These are phyloP conservation scores for Monoraphidium neglectum DNA, from an alignment of 139 green algal species.

Conservation along the genomic window DNA sequence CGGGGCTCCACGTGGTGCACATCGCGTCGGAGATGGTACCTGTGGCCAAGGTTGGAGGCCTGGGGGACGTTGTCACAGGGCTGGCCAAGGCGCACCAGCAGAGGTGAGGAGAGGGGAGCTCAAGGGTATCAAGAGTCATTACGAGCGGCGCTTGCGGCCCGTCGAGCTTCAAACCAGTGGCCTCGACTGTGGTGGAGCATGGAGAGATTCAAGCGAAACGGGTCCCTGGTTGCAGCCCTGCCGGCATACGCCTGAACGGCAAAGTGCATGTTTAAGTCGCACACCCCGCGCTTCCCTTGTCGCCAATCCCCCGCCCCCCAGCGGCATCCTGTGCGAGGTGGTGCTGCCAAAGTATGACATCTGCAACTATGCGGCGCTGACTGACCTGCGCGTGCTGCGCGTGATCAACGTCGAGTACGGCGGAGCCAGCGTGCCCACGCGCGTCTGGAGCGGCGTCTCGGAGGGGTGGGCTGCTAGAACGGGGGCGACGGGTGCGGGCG, in stretches of 20 bases:
- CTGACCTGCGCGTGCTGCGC: constrained; percentile 5
- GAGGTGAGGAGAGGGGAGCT: constrained; percentile 87
- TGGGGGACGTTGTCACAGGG: constrained; percentile 95
- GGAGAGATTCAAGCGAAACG: no score
- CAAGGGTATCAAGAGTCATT: no score
- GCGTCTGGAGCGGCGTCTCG: constrained; percentile 47
- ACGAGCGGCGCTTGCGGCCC: no score
- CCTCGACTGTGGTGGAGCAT: no score
- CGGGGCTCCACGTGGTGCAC: constrained; percentile 82
- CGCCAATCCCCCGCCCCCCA: no score
- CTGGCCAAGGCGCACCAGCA: constrained; percentile 83
- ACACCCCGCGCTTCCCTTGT: no score
- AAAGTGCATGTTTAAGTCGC: no score
- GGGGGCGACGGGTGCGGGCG: no score
- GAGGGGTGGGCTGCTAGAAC: constrained; percentile 46
- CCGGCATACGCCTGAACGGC: no score
- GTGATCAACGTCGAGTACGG: constrained; percentile 19
- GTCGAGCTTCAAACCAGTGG: no score
- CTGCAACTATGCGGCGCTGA: constrained; percentile 73
- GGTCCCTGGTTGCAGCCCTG: no score
- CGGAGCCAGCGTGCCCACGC: constrained; percentile 26
- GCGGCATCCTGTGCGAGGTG: constrained; percentile 70
- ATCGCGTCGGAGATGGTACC: constrained; percentile 96
- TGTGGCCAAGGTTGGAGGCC: constrained; percentile 96
- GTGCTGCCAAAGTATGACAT: constrained; percentile 96